Conservation (phyloP, 768 basidiomycete species). For the Lactarius tabidus region DNA sequence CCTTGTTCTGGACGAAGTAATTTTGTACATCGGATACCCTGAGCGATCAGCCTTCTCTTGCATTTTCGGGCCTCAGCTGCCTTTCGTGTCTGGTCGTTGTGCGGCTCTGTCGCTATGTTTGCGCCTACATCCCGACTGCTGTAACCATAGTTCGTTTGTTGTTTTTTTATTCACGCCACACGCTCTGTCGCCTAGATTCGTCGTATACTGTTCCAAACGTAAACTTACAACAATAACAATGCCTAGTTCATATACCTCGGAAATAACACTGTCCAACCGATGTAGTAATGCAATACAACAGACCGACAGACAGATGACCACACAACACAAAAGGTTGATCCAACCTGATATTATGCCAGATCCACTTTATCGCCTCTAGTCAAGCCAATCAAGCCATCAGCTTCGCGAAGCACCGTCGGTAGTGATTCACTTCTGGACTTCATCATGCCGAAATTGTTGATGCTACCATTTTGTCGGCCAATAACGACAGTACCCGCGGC, state of each 20-base stretch:
- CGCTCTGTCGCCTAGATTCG: slow-evolving; percentile 15
- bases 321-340: neutral
- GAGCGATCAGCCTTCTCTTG: slow-evolving; percentile 5
- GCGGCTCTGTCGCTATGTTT: slow-evolving; percentile 4
- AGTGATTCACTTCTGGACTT: neutral
- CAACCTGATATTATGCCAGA: neutral
- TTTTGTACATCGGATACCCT: slow-evolving; percentile 21
- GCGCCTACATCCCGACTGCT: slow-evolving; percentile 8
- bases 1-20: slow-evolving; percentile 8
- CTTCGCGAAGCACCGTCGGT: neutral
- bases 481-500: slow-evolving; percentile 30
- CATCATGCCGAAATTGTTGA: neutral
- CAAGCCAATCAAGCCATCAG: neutral
- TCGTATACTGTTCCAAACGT: slow-evolving; percentile 9
- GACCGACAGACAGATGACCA: neutral
- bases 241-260: slow-evolving; percentile 5
- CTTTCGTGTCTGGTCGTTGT: slow-evolving; percentile 9
- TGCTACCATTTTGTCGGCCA: neutral
- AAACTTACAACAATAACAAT: slow-evolving; percentile 1
- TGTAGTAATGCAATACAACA: neutral
- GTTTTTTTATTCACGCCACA: slow-evolving; percentile 19
- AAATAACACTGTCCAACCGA: slow-evolving; percentile 12
- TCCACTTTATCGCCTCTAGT: neutral
- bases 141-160: slow-evolving; percentile 22
- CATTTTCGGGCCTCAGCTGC: neutral